Conservation (phyloP, 257 asterid species). For the Petunia axillaris region DNA sequence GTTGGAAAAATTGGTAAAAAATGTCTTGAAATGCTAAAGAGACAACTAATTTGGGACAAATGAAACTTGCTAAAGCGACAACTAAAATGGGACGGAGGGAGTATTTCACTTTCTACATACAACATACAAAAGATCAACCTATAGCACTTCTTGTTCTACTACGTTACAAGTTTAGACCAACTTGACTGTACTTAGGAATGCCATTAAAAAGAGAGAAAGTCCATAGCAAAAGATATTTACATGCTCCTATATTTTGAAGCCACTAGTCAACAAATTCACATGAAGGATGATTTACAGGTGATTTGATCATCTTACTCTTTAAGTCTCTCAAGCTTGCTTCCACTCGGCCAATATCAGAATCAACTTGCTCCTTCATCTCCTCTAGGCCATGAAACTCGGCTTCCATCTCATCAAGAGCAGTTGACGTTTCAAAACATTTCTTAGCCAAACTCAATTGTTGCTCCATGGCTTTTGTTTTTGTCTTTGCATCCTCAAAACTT, state of each 20-base stretch:
- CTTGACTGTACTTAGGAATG: neutral
- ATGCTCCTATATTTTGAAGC: neutral
- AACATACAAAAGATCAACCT: neutral
- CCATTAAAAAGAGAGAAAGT: conserved; percentile 12
- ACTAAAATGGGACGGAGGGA: too few relatives aligned
- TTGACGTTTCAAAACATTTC: neutral
- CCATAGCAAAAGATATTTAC: neutral
- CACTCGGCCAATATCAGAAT: neutral
- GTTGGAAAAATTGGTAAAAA: too few relatives aligned
- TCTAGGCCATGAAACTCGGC: neutral
- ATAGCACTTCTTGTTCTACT: neutral
- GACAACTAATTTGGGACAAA: too few relatives aligned
- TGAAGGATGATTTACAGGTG: neutral
- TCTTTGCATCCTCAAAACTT: conserved; percentile 1
- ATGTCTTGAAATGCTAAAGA: too few relatives aligned
- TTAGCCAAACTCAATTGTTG: neutral
- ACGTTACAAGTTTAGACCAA: neutral
- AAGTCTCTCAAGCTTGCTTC: neutral
- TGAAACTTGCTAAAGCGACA: too few relatives aligned
- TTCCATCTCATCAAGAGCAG: neutral
- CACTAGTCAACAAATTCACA: neutral
- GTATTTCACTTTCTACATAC: too few relatives aligned
- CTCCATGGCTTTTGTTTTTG: neutral
- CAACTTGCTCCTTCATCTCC: neutral
- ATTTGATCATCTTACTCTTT: neutral